A percentile compares a stretch with the other conserved stretches of the same genome.
These are phyloP conservation scores for Brassica napus DNA, from an alignment of 345 rosid species.

Conservation along the genomic window Da-Ae NC_063450.1:52665001-52665500, in stretches of 20 bases:
- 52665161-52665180: neutral
- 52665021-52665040: too few relatives aligned
- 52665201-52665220: neutral
- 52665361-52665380: neutral
- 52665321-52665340: neutral
- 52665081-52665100: neutral
- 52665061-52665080: too few relatives aligned
- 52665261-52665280: neutral
- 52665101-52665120: neutral
- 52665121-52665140: neutral
- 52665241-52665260: neutral
- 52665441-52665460: neutral
- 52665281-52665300: neutral
- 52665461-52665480: neutral
- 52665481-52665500: neutral
- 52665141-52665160: neutral
- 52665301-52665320: neutral
- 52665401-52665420: neutral
- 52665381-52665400: slow-evolving; percentile 1
- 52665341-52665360: neutral
- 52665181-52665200: neutral
- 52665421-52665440: neutral
- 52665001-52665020: too few relatives aligned
- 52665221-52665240: neutral
- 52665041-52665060: too few relatives aligned